Base-by-base conservation (phyloP, 257 asterid species). In the Rauvolfia tetraphylla region DNA sequence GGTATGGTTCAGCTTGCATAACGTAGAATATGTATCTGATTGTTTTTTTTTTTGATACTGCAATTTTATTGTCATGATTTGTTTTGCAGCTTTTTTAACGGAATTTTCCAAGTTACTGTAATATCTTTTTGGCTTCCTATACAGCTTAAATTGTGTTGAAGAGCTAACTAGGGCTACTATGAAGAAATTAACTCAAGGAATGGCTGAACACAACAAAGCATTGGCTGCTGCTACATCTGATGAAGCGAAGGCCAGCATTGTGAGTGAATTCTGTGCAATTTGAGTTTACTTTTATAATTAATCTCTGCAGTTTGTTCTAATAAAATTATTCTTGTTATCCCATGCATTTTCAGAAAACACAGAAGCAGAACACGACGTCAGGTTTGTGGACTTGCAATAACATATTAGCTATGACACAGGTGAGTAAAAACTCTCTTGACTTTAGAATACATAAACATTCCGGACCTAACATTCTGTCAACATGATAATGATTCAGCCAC, bases 381-480 rank as follows among this genome's bases (percentile, higher is more conserved):
- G 94, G 98, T 69, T 83, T 91, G 83, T 81, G 91, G 69, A 91
- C 97, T 81, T 93, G 98, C 94, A 88, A 91, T 76, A 91, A 91
- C 84, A 93, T 93, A 65, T 84, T 90, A 87, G 90, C 94, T 72
- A 91, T 93, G 97, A 86, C 91, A 36, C 92, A 90, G 89, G 98
- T 91, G 70, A 67, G 79, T 71, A 73, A 56, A 56, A 59, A 65
- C 65, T 62, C 63, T 42, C 6, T 73, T 57, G 54, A 80, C 65
- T 62, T 72, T n/a, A 48, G 54, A 18, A 75, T 67, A 36, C 25
- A 29, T 72, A 29, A 73, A 49, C 73, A 58, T 73, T 70, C 51
- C 56, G 67, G 74, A 48, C 42, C 67, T 59, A 79, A 75, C 87
- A 67, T 81, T 38, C 72, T 75, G 7, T 1, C n/a, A 18, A 67